Conservation (phyloP, 805 yeast species). For the Wickerhamomyces bisporus region DNA sequence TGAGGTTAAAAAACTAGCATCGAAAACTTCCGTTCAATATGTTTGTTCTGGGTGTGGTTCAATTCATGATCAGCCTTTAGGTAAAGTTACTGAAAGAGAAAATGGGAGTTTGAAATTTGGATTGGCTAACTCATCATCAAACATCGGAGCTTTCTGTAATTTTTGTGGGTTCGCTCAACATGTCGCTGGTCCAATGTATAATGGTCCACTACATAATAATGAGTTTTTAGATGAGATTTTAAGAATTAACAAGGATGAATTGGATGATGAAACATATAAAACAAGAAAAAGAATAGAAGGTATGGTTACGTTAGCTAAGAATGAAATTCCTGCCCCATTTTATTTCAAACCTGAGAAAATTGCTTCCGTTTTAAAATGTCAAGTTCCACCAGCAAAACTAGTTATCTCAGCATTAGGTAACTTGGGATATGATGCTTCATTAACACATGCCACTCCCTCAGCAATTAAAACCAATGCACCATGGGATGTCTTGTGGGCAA, state of each 20-base stretch:
- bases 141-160: conserved; percentile 50
- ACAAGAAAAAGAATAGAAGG: conserved; percentile 86
- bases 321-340: conserved; percentile 71
- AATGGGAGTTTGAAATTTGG: conserved; percentile 49
- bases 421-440: conserved; percentile 73
- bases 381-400: conserved; percentile 73
- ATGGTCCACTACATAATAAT: conserved; percentile 65
- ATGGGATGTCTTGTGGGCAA: conserved; percentile 70
- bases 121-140: conserved; percentile 59
- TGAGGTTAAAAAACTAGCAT: conserved; percentile 72
- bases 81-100: conserved; percentile 45
- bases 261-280: conserved; percentile 57
- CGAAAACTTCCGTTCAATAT: conserved; percentile 71
- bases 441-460: conserved; percentile 85
- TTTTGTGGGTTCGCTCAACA: conserved; percentile 70
- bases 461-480: conserved; percentile 90
- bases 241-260: conserved; percentile 40
- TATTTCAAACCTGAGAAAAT: conserved; percentile 78
- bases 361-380: conserved; percentile 70
- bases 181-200: conserved; percentile 97
- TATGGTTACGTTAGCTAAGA: conserved; percentile 79
- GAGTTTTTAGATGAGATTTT: conserved; percentile 64
- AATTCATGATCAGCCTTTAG: conserved; percentile 66
- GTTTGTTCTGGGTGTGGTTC: conserved; percentile 88
- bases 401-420: conserved; percentile 80